Evolutionary conservation across 352 stramenopile genomes (phyloP).

Genomic region (Elongisporangium prolatum): DNA sequence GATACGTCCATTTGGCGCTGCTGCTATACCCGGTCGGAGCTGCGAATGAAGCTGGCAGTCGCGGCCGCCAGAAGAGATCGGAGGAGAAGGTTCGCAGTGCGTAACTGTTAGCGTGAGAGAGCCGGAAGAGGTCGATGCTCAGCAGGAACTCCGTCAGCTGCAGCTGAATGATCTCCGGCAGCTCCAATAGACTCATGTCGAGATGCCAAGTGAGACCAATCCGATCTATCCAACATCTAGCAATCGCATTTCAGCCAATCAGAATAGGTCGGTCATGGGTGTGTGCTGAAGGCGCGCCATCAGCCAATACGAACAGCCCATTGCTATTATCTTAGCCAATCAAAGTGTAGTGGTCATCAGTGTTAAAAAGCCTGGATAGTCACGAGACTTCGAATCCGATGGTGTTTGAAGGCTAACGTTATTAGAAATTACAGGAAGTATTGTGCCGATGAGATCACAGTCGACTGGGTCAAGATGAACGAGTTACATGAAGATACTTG

Average conservation of each 20-base stretch:
- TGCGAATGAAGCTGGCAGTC: constrained; percentile 9
- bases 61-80: constrained; percentile 7
- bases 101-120: constrained; percentile 20
- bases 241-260: not conserved
- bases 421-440: too few relatives aligned
- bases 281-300: not conserved
- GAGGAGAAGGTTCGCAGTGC: constrained; percentile 6
- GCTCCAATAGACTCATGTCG: not conserved
- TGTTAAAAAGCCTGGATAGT: too few relatives aligned
- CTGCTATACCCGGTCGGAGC: too few relatives aligned
- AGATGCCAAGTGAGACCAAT: not conserved
- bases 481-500: too few relatives aligned
- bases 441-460: too few relatives aligned
- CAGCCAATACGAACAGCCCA: not conserved
- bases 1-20: not conserved
- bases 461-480: too few relatives aligned
- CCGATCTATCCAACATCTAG: not conserved
- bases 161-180: constrained; percentile 19
- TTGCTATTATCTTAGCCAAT: not conserved
- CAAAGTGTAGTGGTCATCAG: too few relatives aligned
- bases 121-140: constrained; percentile 20
- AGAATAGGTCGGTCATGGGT: not conserved
- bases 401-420: too few relatives aligned
- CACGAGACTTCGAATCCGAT: too few relatives aligned
- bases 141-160: constrained; percentile 14